Conservation (phyloP, 2,329 filamentous ascomycete species). For the Aurifilum marmelostoma region DNA sequence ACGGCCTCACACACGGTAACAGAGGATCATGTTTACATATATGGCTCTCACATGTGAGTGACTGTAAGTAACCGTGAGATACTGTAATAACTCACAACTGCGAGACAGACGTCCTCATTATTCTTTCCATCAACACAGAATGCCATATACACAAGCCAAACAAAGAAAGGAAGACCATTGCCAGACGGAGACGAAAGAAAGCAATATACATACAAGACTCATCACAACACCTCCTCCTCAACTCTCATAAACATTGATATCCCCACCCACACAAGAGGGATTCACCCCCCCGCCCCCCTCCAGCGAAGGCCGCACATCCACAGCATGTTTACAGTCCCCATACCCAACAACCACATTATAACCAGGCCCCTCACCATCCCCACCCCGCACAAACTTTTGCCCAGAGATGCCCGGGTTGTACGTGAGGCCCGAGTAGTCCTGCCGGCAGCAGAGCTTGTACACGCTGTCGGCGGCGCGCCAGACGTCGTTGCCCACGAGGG, state of each 20-base stretch:
- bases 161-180: not conserved
- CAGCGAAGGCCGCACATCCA: conserved; percentile 3
- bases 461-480: conserved; percentile 13
- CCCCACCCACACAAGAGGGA: conserved; percentile 17
- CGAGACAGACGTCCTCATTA: too few species aligned
- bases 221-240: not conserved
- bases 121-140: not conserved
- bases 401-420: conserved; percentile 20
- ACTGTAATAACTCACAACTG: too few species aligned
- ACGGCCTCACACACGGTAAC: too few species aligned
- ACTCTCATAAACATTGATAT: conserved; percentile 13
- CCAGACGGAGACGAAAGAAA: not conserved
- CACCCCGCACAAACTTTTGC: conserved; percentile 23
- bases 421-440: not conserved
- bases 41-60: too few species aligned
- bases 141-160: not conserved
- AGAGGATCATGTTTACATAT: too few species aligned
- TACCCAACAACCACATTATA: conserved; percentile 21
- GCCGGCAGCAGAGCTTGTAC: conserved; percentile 21
- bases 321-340: conserved; percentile 13
- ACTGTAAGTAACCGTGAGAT: too few species aligned
- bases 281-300: conserved; percentile 19
- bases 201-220: not conserved
- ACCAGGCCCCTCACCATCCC: not conserved
- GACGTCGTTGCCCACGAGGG: conserved; percentile 7